phyloP scores from a whole-genome alignment of 1,139 yeast genomes.

The Candida albicans region DNA sequence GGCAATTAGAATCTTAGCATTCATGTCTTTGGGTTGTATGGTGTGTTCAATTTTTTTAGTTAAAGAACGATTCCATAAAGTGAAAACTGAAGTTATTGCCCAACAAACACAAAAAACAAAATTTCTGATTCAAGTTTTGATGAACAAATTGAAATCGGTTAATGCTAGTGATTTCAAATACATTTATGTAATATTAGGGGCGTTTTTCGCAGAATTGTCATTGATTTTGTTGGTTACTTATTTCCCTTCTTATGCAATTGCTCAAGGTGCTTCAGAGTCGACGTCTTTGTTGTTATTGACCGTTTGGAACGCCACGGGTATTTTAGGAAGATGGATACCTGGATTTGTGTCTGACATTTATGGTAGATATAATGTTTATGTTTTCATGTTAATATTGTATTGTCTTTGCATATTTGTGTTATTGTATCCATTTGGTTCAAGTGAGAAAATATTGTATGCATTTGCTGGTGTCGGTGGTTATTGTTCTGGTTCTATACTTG shows the following conservation, averaged over 20 bases:
- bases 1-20: conserved; percentile 60
- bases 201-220: conserved; percentile 56
- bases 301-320: conserved; percentile 41
- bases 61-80: conserved; percentile 42
- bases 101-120: conserved; percentile 6
- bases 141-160: conserved; percentile 6
- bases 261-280: conserved; percentile 39
- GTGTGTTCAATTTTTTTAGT: conserved; percentile 40
- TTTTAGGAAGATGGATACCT: conserved; percentile 40
- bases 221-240: conserved; percentile 50
- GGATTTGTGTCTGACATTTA: conserved; percentile 38
- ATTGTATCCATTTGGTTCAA: conserved; percentile 43
- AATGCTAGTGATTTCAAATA: conserved; percentile 21
- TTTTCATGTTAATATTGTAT: conserved; percentile 33
- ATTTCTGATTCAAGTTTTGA: conserved; percentile 3
- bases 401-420: conserved; percentile 32
- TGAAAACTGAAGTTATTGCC: neutral
- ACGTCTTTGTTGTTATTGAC: conserved; percentile 38
- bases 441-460: conserved; percentile 30
- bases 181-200: conserved; percentile 32
- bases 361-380: conserved; percentile 43
- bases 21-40: conserved; percentile 46
- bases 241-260: conserved; percentile 44
- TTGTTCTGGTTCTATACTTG: conserved; percentile 29
- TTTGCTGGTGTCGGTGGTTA: conserved; percentile 40